Percentiles rank a stretch among this genome's conserved stretches.
Evolutionary conservation across 352 stramenopile genomes (phyloP).

Genomic region (Pythium insidiosum): DNA sequence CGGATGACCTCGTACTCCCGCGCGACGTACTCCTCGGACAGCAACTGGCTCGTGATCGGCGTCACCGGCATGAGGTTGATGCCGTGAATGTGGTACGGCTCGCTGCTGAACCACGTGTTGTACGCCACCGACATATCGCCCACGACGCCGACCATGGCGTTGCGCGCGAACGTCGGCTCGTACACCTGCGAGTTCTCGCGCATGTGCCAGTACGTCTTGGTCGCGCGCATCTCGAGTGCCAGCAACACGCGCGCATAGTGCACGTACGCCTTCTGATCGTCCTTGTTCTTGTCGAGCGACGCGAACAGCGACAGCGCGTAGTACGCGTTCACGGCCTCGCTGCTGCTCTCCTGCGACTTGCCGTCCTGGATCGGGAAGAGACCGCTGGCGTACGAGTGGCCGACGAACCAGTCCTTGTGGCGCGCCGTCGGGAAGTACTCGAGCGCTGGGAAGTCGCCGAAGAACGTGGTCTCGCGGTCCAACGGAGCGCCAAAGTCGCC

Average conservation of each 20-base stretch:
- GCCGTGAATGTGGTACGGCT: slow-evolving; percentile 65
- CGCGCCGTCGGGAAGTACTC: slow-evolving; percentile 81
- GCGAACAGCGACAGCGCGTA: slow-evolving; percentile 89
- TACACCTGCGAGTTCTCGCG: slow-evolving; percentile 59
- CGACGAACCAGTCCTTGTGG: slow-evolving; percentile 96
- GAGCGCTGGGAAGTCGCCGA: slow-evolving; percentile 34
- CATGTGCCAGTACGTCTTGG: slow-evolving; percentile 97
- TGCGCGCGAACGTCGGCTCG: slow-evolving; percentile 61
- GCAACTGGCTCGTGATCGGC: slow-evolving; percentile 48
- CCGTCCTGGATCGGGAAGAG: slow-evolving; percentile 92
- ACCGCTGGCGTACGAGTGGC: slow-evolving; percentile 94
- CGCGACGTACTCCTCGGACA: slow-evolving; percentile 49
- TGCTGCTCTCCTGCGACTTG: slow-evolving; percentile 95
- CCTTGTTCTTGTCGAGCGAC: slow-evolving; percentile 35
- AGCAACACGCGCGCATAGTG: slow-evolving; percentile 90
- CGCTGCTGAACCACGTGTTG: slow-evolving; percentile 79
- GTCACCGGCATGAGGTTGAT: slow-evolving; percentile 85
- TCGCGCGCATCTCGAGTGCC: slow-evolving; percentile 89
- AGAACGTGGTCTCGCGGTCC: slow-evolving; percentile 36
- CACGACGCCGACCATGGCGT: slow-evolving; percentile 79
- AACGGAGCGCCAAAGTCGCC: slow-evolving; percentile 63
- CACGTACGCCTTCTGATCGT: no score
- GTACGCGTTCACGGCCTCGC: slow-evolving; percentile 94
- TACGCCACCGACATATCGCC: slow-evolving; percentile 69
- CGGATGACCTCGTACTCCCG: slow-evolving; percentile 47